These are phyloP conservation scores for Rhypophila decipiens DNA, from an alignment of 495 filamentous ascomycete species.

Conservation along the genomic window DNA sequence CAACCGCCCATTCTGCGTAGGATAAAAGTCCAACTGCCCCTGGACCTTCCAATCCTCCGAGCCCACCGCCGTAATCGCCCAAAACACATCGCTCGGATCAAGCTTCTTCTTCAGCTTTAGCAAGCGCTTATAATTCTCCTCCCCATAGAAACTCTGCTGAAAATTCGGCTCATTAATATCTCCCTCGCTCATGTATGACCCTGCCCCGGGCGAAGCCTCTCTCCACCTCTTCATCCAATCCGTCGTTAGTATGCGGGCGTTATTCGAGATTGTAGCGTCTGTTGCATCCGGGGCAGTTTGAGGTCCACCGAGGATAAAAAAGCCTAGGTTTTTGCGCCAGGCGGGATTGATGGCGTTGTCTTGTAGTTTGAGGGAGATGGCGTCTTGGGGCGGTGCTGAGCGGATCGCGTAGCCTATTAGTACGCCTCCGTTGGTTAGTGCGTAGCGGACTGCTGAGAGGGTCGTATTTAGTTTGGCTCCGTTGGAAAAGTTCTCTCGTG, in stretches of 20 bases:
- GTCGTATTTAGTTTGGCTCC: slow-evolving; percentile 34
- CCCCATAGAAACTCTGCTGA: slow-evolving; percentile 53
- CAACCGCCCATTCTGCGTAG: slow-evolving; percentile 32
- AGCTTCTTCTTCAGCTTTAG: slow-evolving; percentile 44
- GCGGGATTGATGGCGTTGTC: slow-evolving; percentile 39
- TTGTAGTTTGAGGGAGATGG: too few relatives aligned
- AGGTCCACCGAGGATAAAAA: slow-evolving; percentile 39
- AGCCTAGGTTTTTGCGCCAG: slow-evolving; percentile 40
- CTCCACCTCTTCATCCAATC: slow-evolving; percentile 41
- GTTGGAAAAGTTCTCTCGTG: slow-evolving; percentile 40
- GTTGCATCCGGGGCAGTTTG: slow-evolving; percentile 34
- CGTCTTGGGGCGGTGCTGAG: slow-evolving; percentile 28
- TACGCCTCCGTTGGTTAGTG: slow-evolving; percentile 34
- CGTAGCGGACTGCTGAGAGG: slow-evolving; percentile 38
- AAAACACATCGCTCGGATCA: slow-evolving; percentile 52
- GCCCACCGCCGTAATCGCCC: slow-evolving; percentile 48
- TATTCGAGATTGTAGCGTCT: slow-evolving; percentile 29
- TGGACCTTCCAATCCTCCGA: slow-evolving; percentile 43
- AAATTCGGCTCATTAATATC: slow-evolving; percentile 54
- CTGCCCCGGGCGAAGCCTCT: slow-evolving; percentile 33
- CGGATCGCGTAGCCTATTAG: slow-evolving; percentile 47
- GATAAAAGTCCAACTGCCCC: slow-evolving; percentile 14
- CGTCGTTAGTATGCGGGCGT: slow-evolving; percentile 43
- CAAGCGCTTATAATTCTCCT: slow-evolving; percentile 42
- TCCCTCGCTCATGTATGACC: slow-evolving; percentile 44